Base-by-base conservation (phyloP, 2,329 filamentous ascomycete genomes). In the Pseudogymnoascus verrucosus region DNA sequence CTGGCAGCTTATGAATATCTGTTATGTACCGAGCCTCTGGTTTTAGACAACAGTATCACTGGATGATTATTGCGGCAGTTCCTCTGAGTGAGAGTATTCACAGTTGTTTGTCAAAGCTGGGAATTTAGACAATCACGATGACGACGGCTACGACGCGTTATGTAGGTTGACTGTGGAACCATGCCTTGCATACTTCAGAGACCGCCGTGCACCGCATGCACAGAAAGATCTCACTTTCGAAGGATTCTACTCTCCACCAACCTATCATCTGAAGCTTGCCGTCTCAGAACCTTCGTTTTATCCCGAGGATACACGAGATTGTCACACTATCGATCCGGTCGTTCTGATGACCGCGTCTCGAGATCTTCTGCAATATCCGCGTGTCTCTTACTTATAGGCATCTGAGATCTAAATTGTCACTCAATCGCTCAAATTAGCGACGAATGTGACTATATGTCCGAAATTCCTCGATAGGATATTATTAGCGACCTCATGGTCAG, bases 101-200 rank as follows among this genome's bases (percentile, higher is more conserved):
- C 21, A 64, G 40, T 14, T 65, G 47, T 62, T 66, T n/a, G 54
- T 39, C 36, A 62, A 66, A 63, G 37, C 59, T 42, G 51, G 51
- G 26, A 28, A 57, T 34, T 61, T 64, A 54, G 65, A 65, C 47
- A 62, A 59, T 37, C 61, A 44, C 21, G 63, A 47, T 65, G 65
- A 65, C 28, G 65, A 66, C 14, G 65, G 57, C 44, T 51, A 62
- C 59, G 65, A 65, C 44, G 63, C 40, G 59, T 63, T 66, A 54
- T 65, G 59, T 63, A 40, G 47, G 26, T 63, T 59, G 65, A 66
- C 62, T 54, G 63, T 66, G 57, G 61, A 66, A 44, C 63, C 37
- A 63, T 66, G 65, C 62, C 21, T 66, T 66, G 34, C 63, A 62
- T 65, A 62, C 62, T 66, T 65, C 37, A 60, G 64, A 63, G 61